Evolutionary conservation across 163 green algal species (phyloP).

Genomic region (Chlorella variabilis): DNA sequence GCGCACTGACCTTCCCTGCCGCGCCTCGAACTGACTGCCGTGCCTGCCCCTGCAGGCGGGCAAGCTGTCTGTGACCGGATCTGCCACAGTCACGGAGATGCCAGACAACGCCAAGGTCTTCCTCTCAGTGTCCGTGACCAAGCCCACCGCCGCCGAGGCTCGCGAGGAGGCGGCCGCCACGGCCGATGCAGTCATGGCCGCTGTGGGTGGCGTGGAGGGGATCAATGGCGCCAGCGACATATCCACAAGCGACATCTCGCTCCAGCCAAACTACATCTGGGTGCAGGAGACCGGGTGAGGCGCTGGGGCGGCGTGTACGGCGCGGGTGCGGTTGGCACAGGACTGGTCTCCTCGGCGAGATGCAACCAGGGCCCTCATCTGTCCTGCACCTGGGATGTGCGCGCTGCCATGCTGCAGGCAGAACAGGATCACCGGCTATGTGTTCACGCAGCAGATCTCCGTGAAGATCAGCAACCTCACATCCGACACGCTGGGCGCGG

Average conservation of each 20-base stretch:
- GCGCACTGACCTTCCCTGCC: too few relatives aligned
- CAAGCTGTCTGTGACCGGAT: constrained; percentile 13
- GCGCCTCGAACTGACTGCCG: too few relatives aligned
- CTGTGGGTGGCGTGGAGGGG: neutral
- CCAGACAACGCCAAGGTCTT: constrained; percentile 17
- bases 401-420: too few relatives aligned
- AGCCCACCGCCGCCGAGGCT: constrained; percentile 11
- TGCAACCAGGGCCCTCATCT: too few relatives aligned
- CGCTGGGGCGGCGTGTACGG: too few relatives aligned
- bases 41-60: too few relatives aligned
- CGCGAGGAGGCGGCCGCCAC: neutral
- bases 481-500: neutral
- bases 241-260: neutral
- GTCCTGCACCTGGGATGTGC: too few relatives aligned
- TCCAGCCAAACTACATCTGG: constrained; percentile 8
- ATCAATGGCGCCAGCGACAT: constrained; percentile 1
- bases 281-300: neutral
- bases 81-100: neutral
- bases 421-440: constrained; percentile 14
- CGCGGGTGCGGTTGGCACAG: too few relatives aligned
- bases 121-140: neutral
- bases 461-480: constrained; percentile 19
- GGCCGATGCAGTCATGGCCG: neutral
- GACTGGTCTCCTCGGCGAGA: too few relatives aligned
- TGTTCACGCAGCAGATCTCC: neutral